Conservation (phyloP, 148 eudicot genomes). For the Vaccinium myrtillus region DNA sequence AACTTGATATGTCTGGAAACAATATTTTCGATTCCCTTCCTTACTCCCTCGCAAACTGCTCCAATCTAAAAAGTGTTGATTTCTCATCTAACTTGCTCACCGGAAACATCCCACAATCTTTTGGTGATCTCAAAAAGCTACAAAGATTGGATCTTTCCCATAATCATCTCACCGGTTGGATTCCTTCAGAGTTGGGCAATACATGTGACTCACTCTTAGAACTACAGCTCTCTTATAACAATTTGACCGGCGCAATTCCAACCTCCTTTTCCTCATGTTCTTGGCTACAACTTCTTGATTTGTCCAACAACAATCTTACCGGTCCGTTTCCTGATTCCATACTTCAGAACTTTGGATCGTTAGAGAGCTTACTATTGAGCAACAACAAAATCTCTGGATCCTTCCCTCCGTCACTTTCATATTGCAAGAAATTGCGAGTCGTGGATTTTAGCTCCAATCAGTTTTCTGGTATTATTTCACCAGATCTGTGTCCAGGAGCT, state of each 20-base stretch:
- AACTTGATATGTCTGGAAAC: slow-evolving; percentile 57
- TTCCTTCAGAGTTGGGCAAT: slow-evolving; percentile 63
- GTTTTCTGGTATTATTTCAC: slow-evolving; percentile 66
- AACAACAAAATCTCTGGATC: slow-evolving; percentile 64
- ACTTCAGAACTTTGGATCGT: slow-evolving; percentile 49
- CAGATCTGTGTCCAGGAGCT: slow-evolving; percentile 64
- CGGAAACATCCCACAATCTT: slow-evolving; percentile 54
- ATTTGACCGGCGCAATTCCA: slow-evolving; percentile 68
- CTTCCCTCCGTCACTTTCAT: slow-evolving; percentile 58
- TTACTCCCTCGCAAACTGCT: slow-evolving; percentile 40
- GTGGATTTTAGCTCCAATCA: slow-evolving; percentile 86
- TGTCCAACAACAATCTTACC: slow-evolving; percentile 69
- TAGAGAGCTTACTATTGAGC: slow-evolving; percentile 60
- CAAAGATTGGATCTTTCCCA: slow-evolving; percentile 74
- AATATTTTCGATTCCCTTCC: slow-evolving; percentile 40
- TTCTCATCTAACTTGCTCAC: slow-evolving; percentile 54
- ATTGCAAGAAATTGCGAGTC: slow-evolving; percentile 55
- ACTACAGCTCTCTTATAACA: slow-evolving; percentile 61
- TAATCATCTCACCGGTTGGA: slow-evolving; percentile 60
- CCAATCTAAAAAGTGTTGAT: slow-evolving; percentile 46
- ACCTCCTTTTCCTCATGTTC: slow-evolving; percentile 58
- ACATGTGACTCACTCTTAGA: slow-evolving; percentile 64
- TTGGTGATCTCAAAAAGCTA: slow-evolving; percentile 46
- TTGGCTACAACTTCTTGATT: slow-evolving; percentile 62
- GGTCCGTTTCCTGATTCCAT: slow-evolving; percentile 61